These are phyloP conservation scores for Amorphotheca resinae DNA, from an alignment of 495 filamentous ascomycete species.

Conservation along the genomic window DNA sequence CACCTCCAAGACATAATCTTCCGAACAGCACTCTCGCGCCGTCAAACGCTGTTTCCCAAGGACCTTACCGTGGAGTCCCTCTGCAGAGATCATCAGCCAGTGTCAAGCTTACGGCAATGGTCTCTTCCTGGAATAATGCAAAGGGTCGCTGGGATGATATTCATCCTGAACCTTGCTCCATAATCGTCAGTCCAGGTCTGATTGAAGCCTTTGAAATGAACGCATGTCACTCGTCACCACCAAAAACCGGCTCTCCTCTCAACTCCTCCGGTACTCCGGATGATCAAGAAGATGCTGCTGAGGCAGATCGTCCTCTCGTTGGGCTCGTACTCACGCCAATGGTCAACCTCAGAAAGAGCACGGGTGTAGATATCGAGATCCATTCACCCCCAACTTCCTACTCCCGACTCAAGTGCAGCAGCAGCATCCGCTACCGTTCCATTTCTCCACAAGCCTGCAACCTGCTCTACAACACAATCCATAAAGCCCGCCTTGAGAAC, in stretches of 20 bases:
- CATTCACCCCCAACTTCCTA: slow-evolving; percentile 63
- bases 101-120: slow-evolving; percentile 52
- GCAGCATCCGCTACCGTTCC: slow-evolving; percentile 71
- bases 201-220: slow-evolving; percentile 70
- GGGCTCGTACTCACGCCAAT: slow-evolving; percentile 76
- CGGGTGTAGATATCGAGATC: slow-evolving; percentile 86
- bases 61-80: slow-evolving; percentile 45
- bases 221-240: slow-evolving; percentile 33
- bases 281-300: not conserved
- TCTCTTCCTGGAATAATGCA: slow-evolving; percentile 76
- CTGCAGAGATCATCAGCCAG: slow-evolving; percentile 35
- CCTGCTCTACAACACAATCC: slow-evolving; percentile 68
- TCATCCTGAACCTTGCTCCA: slow-evolving; percentile 59
- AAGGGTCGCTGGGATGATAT: slow-evolving; percentile 70
- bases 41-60: slow-evolving; percentile 67
- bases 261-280: not conserved
- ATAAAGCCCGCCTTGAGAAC: slow-evolving; percentile 73
- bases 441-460: slow-evolving; percentile 65
- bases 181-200: slow-evolving; percentile 70
- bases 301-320: slow-evolving; percentile 45
- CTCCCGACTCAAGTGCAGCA: slow-evolving; percentile 45
- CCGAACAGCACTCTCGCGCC: slow-evolving; percentile 48
- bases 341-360: slow-evolving; percentile 77
- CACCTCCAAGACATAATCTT: slow-evolving; percentile 26
- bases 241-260: slow-evolving; percentile 20